Conservation (phyloP, 2,329 filamentous ascomycete genomes). For the Aspergillus sp. region DNA sequence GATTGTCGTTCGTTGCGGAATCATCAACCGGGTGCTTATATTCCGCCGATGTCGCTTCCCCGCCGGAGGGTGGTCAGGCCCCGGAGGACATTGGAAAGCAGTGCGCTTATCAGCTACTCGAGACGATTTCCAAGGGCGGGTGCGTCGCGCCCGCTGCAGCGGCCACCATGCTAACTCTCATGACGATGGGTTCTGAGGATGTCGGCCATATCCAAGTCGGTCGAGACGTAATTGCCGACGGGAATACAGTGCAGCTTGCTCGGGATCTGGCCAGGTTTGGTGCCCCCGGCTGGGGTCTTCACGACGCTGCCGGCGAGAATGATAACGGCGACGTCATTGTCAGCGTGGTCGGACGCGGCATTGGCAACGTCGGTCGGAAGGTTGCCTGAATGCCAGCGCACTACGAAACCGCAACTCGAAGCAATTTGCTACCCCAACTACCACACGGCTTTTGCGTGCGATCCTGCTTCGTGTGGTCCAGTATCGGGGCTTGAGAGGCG, state of each 20-base stretch:
- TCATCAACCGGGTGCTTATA: slow-evolving; percentile 81
- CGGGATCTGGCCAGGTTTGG: slow-evolving; percentile 85
- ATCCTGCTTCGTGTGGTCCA: neutral
- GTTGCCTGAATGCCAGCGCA: slow-evolving; percentile 48
- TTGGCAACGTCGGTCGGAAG: slow-evolving; percentile 92
- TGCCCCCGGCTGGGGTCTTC: slow-evolving; percentile 79
- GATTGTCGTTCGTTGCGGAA: slow-evolving; percentile 82
- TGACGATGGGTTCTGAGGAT: slow-evolving; percentile 98
- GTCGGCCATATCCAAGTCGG: slow-evolving; percentile 79
- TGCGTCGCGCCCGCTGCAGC: slow-evolving; percentile 67
- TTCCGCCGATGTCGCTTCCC: slow-evolving; percentile 70
- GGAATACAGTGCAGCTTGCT: slow-evolving; percentile 70
- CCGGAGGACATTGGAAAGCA: slow-evolving; percentile 85
- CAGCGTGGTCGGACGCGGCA: slow-evolving; percentile 83
- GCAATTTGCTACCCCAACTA: neutral
- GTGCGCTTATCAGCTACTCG: slow-evolving; percentile 82
- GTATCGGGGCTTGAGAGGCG: neutral
- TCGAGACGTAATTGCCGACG: slow-evolving; percentile 69
- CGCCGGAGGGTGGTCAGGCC: slow-evolving; percentile 68
- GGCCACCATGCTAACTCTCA: slow-evolving; percentile 70
- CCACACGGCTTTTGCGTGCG: neutral
- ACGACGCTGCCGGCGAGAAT: slow-evolving; percentile 62
- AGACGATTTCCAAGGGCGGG: slow-evolving; percentile 72
- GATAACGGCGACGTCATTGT: slow-evolving; percentile 64
- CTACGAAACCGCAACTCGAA: neutral